phyloP scores from a whole-genome alignment of 305 asterid species.

The Rubia peregrina region DNA sequence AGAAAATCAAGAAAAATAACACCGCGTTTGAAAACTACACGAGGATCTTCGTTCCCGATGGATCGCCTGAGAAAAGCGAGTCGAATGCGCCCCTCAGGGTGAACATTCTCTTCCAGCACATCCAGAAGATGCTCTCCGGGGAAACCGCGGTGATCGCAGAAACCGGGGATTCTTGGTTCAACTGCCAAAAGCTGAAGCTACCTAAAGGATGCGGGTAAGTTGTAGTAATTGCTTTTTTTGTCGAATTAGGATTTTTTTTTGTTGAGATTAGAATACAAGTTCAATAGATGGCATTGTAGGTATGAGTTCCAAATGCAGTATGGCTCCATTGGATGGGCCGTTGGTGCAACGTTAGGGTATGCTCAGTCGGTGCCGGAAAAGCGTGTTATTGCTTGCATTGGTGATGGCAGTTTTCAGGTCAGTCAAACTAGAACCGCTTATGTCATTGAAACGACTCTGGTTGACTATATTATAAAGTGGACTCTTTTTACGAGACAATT shows the following conservation, averaged over 20 bases:
- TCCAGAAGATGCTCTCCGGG: conserved; percentile 42
- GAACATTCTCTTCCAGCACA: conserved; percentile 41
- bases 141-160: conserved; percentile 53
- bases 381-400: conserved; percentile 51
- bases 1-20: conserved; percentile 26
- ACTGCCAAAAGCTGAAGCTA: conserved; percentile 57
- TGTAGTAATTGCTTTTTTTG: neutral
- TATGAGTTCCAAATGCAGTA: conserved; percentile 65
- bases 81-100: conserved; percentile 45
- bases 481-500: neutral
- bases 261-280: conserved; percentile 19
- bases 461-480: neutral
- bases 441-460: neutral
- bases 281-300: conserved; percentile 30
- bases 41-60: conserved; percentile 46
- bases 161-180: conserved; percentile 69
- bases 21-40: conserved; percentile 46
- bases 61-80: conserved; percentile 30
- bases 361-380: conserved; percentile 47
- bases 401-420: conserved; percentile 71
- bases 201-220: conserved; percentile 61
- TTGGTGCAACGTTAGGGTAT: conserved; percentile 59
- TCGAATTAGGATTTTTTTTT: neutral
- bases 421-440: neutral
- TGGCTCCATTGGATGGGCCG: conserved; percentile 55